phyloP scores from a whole-genome alignment of 2,329 filamentous ascomycete genomes.

The Plenodomus lindquistii region DNA sequence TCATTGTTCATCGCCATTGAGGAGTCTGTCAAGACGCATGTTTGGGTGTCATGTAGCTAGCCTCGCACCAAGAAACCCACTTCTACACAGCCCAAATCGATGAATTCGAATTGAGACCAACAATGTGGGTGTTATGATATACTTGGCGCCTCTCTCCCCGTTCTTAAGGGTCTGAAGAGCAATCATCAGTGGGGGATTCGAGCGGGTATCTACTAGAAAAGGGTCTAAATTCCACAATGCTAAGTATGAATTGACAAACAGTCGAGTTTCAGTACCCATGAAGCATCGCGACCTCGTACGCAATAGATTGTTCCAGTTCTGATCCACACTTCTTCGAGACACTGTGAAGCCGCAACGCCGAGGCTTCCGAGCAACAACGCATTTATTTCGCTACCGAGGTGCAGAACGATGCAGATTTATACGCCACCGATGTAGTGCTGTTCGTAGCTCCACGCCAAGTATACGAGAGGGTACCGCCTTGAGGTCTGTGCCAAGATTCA shows the following conservation, averaged over 20 bases:
- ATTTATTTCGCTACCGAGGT: too few relatives aligned
- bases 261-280: not conserved
- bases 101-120: not conserved
- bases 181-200: not conserved
- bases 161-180: not conserved
- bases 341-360: too few relatives aligned
- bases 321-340: too few relatives aligned
- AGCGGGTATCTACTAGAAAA: not conserved
- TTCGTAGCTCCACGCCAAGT: not conserved
- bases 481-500: not conserved
- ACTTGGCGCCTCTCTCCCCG: not conserved
- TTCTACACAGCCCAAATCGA: not conserved
- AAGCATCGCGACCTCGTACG: not conserved
- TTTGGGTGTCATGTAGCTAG: not conserved
- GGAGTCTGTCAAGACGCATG: not conserved
- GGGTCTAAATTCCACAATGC: not conserved
- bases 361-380: too few relatives aligned
- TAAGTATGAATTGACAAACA: not conserved
- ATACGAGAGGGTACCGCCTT: not conserved
- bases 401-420: too few relatives aligned
- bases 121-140: not conserved
- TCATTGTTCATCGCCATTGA: too few relatives aligned
- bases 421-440: not conserved
- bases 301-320: not conserved
- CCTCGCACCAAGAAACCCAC: not conserved